Base-by-base conservation (phyloP, 768 basidiomycete species). In the Termitomyces sp. region DNA sequence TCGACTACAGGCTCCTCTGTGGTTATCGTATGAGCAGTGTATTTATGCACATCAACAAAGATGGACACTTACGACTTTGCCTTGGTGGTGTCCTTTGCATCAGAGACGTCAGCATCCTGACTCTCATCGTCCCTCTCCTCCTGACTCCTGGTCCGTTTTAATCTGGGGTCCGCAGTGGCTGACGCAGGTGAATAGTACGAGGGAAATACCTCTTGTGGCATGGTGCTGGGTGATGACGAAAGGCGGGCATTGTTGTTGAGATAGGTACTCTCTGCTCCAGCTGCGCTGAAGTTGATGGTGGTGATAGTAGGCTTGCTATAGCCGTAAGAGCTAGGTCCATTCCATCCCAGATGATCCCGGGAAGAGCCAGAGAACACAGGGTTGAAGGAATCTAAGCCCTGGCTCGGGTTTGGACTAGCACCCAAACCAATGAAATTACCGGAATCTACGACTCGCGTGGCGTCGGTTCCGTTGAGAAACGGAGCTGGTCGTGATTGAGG, bases 1-100 rank as follows among this genome's bases (percentile, higher is more conserved):
- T 4, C 88, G 80, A 55, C 76, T 76, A 64, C 89, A 91, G 38
- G 88, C 89, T 20, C 88, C 86, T 41, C 55, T 58, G 27, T 44
- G 47, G 50, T 29, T 25, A 25, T 32, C 52, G n/a, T 32, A 54
- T 60, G n/a, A 58, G 50, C 43, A 22, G 52, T 38, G 18, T 42
- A 52, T 20, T 11, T 39, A 10, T 45, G 43, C 33, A 4, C 25
- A 13, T 25, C 5, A 15, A 29, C 15, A n/a, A 50, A 11, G 22
- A 31, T 29, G 29, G 33, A 20, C 20, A 69, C 76, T 59, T 60
- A 81, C 80, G 75, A 68, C 65, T 78, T 81, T 18, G 70, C 67
- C 54, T 76, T 79, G 16, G 67, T 60, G 54, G 60, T 70, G 66
- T 70, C 73, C 61, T 69, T 76, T 57, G 65, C 63, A 49, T 71